Evolutionary conservation across 139 green algal species (phyloP).

Genomic region (Deuterostichococcus epilithicus): DNA sequence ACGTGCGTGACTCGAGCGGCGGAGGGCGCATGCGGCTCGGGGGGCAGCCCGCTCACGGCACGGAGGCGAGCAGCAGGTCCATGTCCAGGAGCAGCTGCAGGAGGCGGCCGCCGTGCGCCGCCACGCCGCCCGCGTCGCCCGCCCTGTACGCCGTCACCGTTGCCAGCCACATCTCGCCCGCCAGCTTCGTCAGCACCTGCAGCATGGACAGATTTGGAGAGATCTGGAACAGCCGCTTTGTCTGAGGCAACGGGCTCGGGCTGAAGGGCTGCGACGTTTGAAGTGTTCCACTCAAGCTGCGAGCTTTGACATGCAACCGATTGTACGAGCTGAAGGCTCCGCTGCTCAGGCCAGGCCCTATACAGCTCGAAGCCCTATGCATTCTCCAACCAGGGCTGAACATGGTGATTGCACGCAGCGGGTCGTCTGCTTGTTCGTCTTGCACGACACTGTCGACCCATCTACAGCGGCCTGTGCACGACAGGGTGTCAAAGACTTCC

Average conservation of each 20-base stretch:
- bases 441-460: not conserved
- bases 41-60: not conserved
- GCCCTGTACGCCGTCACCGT: slow-evolving; percentile 16
- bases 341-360: too few species aligned
- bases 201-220: not conserved
- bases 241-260: too few species aligned
- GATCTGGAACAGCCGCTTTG: too few species aligned
- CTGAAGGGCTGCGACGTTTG: too few species aligned
- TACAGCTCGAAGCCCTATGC: too few species aligned
- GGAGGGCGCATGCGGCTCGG: not conserved
- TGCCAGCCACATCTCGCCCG: slow-evolving; percentile 18
- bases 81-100: slow-evolving; percentile 37
- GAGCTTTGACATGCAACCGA: too few species aligned
- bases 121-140: not conserved
- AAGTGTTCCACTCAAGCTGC: too few species aligned
- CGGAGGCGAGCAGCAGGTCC: slow-evolving; percentile 30
- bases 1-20: not conserved
- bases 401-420: too few species aligned
- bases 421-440: too few species aligned
- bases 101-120: not conserved
- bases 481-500: slow-evolving; percentile 10
- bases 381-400: too few species aligned
- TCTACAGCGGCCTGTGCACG: not conserved
- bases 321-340: too few species aligned
- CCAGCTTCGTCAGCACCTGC: not conserved